Conservation (phyloP, 2,329 filamentous ascomycete species). For the Curvularia sp. region DNA sequence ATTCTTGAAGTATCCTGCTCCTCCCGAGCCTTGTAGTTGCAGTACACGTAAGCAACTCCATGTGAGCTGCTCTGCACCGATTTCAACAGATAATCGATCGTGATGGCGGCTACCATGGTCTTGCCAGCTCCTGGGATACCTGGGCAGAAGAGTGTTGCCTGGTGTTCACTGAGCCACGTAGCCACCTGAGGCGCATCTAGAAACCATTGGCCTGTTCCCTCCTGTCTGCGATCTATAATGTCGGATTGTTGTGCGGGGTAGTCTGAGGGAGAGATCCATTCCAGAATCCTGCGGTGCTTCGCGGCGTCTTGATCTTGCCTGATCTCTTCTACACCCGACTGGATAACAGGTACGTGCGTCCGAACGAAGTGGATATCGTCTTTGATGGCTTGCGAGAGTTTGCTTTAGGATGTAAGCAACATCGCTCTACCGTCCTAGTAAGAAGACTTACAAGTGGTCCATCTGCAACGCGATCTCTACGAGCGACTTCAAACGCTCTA, state of each 20-base stretch:
- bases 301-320: conserved; percentile 10
- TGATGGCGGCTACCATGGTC: conserved; percentile 55
- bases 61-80: conserved; percentile 32
- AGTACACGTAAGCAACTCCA: conserved; percentile 57
- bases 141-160: conserved; percentile 55
- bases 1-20: conserved; percentile 44
- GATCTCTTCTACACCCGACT: conserved; percentile 14
- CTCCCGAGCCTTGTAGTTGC: conserved; percentile 51
- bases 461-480: conserved; percentile 28
- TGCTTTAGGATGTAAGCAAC: conserved; percentile 17
- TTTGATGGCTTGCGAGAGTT: conserved; percentile 24
- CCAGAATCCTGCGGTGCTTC: conserved; percentile 2
- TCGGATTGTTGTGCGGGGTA: conserved; percentile 54
- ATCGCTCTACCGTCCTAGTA: conserved; percentile 1
- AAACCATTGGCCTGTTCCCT: conserved; percentile 58
- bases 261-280: conserved; percentile 52
- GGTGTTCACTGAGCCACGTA: conserved; percentile 12
- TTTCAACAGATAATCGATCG: conserved; percentile 52
- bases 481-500: conserved; percentile 30
- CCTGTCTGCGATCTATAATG: conserved; percentile 48
- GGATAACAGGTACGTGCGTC: conserved; percentile 8
- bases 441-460: conserved; percentile 32
- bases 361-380: conserved; percentile 12
- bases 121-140: conserved; percentile 61
- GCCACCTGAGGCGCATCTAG: conserved; percentile 47